These are phyloP conservation scores for Fusarium sp. DNA, from an alignment of 2,329 filamentous ascomycete genomes.

Conservation along the genomic window DNA sequence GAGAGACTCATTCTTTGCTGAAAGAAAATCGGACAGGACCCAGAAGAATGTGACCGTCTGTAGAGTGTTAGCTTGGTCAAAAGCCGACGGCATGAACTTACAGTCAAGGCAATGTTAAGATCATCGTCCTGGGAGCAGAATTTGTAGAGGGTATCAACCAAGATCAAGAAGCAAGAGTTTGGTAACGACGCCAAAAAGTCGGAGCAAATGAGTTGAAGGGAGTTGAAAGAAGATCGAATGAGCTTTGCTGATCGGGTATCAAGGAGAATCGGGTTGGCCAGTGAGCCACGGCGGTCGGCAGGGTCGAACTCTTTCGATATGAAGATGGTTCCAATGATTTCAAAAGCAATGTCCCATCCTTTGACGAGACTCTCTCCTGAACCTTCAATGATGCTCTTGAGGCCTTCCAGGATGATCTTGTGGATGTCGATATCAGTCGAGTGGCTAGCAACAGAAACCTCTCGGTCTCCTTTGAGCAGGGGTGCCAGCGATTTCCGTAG, in stretches of 20 bases:
- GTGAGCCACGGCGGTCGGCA: slow-evolving; percentile 47
- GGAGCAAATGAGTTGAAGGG: slow-evolving; percentile 91
- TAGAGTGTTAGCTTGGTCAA: slow-evolving; percentile 5
- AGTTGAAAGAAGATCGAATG: slow-evolving; percentile 87
- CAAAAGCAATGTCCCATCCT: slow-evolving; percentile 88
- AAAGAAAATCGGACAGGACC: slow-evolving; percentile 91
- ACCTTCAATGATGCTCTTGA: slow-evolving; percentile 86
- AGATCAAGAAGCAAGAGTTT: slow-evolving; percentile 75
- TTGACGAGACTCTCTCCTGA: slow-evolving; percentile 85
- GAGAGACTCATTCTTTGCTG: slow-evolving; percentile 66
- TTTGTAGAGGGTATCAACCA: slow-evolving; percentile 88
- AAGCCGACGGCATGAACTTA: slow-evolving; percentile 51
- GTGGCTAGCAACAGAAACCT: slow-evolving; percentile 66
- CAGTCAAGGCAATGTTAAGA: slow-evolving; percentile 92
- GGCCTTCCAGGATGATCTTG: slow-evolving; percentile 79
- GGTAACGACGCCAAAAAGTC: slow-evolving; percentile 85
- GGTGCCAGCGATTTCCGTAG: slow-evolving; percentile 67
- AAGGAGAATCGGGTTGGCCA: slow-evolving; percentile 49
- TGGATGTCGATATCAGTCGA: slow-evolving; percentile 82
- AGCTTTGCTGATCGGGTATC: slow-evolving; percentile 75
- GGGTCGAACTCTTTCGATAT: slow-evolving; percentile 52
- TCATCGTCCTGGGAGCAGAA: slow-evolving; percentile 93
- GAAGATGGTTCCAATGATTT: slow-evolving; percentile 87
- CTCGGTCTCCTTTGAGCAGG: slow-evolving; percentile 64
- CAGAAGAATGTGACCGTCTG: slow-evolving; percentile 94